phyloP scores from a whole-genome alignment of 371 early-diverging fungal genomes.

The Rhizopus microsporus region DNA sequence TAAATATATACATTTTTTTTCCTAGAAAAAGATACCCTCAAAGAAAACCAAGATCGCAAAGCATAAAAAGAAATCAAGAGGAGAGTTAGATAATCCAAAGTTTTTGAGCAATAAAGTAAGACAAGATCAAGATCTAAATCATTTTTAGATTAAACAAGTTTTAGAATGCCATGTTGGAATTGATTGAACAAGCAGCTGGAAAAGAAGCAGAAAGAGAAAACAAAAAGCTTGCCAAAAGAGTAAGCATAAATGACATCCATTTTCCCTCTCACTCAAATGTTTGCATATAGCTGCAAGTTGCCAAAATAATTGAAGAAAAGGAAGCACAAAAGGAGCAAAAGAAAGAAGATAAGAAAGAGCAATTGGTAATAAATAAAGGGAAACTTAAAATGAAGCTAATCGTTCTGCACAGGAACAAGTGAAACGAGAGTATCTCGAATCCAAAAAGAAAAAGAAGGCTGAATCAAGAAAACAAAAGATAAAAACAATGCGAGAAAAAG shows the following conservation, averaged over 20 bases:
- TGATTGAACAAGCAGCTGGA: slow-evolving; percentile 22
- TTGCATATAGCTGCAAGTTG: slow-evolving; percentile 8
- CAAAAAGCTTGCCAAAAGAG: slow-evolving; percentile 23
- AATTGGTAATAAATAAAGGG: slow-evolving; percentile 13
- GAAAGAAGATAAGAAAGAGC: slow-evolving; percentile 18
- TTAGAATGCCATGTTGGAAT: slow-evolving; percentile 21
- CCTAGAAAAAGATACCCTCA: slow-evolving; percentile 8
- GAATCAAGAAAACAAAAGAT: slow-evolving; percentile 23
- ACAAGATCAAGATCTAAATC: not conserved
- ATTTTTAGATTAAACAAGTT: not conserved
- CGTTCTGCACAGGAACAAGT: slow-evolving; percentile 18
- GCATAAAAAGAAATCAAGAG: slow-evolving; percentile 22
- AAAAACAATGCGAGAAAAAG: slow-evolving; percentile 14
- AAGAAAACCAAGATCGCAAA: slow-evolving; percentile 5
- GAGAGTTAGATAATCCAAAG: slow-evolving; percentile 31
- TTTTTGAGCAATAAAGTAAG: slow-evolving; percentile 15
- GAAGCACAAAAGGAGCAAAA: slow-evolving; percentile 19
- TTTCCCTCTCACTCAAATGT: not conserved
- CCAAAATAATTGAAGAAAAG: slow-evolving; percentile 26
- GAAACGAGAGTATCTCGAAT: slow-evolving; percentile 19
- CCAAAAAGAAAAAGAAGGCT: slow-evolving; percentile 22
- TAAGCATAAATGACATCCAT: not conserved
- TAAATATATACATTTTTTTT: not conserved
- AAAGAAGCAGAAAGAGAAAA: slow-evolving; percentile 20
- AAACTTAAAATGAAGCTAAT: not conserved